Evolutionary conservation across 257 asterid species (phyloP).

Genomic region (Gardenia jasminoides): DNA sequence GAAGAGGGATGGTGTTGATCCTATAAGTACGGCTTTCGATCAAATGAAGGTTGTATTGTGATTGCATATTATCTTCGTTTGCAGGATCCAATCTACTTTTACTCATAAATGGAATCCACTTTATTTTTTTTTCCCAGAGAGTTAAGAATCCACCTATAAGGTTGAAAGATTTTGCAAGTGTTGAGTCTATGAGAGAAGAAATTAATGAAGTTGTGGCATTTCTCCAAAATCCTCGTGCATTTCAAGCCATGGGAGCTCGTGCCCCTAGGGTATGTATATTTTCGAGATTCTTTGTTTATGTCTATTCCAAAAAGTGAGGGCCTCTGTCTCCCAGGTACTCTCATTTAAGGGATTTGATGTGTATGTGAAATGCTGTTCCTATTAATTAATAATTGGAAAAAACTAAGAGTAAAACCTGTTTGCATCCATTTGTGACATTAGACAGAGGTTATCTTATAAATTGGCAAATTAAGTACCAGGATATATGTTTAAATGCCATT

Average conservation of each 20-base stretch:
- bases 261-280: constrained; percentile 84
- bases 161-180: constrained; percentile 89
- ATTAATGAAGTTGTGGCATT: constrained; percentile 95
- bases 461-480: background rate
- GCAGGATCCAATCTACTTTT: constrained; percentile 11
- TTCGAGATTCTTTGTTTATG: background rate
- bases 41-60: constrained; percentile 76
- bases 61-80: constrained; percentile 21
- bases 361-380: background rate
- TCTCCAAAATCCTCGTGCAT: constrained; percentile 86
- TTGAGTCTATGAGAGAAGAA: constrained; percentile 93
- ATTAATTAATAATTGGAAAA: background rate
- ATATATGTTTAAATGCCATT: background rate
- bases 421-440: background rate
- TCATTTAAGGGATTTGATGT: too few species aligned
- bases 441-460: background rate
- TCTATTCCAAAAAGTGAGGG: background rate
- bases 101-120: background rate
- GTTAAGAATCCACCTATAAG: constrained; percentile 89
- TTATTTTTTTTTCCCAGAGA: constrained; percentile 53
- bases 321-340: too few species aligned
- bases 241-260: constrained; percentile 99
- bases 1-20: constrained; percentile 77
- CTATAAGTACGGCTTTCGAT: constrained; percentile 96
- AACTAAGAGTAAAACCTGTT: background rate